These are phyloP conservation scores for Solanum clarkiae DNA, from an alignment of 257 asterid genomes.

Conservation along the genomic window DNA sequence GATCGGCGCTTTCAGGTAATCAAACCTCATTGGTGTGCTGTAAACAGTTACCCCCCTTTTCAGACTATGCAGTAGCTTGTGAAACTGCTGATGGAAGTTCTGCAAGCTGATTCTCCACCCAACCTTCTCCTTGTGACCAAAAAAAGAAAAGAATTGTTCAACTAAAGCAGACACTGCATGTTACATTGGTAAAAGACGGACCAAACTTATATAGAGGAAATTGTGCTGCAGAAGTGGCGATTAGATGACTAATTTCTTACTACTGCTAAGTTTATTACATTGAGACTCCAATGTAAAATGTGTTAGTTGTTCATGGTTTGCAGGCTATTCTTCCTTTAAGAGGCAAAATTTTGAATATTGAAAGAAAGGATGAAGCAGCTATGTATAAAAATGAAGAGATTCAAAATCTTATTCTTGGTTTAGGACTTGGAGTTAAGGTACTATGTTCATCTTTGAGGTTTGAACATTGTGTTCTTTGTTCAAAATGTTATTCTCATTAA, in stretches of 20 bases:
- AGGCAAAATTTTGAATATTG: constrained; percentile 94
- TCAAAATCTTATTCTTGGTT: constrained; percentile 90
- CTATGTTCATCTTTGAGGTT: neutral
- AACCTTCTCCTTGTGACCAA: neutral
- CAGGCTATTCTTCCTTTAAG: constrained; percentile 98
- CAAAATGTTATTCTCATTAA: constrained; percentile 8
- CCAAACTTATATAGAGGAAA: neutral
- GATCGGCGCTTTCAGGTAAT: constrained; percentile 97
- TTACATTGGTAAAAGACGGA: neutral
- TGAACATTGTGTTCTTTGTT: neutral
- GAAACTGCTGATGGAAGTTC: neutral
- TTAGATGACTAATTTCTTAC: neutral
- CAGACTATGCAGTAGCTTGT: neutral
- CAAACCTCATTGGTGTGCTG: neutral
- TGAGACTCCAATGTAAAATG: neutral
- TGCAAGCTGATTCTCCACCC: neutral
- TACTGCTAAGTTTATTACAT: neutral
- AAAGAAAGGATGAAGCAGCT: constrained; percentile 94
- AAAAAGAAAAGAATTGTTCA: neutral
- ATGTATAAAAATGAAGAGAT: constrained; percentile 98
- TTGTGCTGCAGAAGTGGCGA: neutral
- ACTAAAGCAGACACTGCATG: neutral
- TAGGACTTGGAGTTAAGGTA: constrained; percentile 99
- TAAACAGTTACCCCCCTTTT: neutral
- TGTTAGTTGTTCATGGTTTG: constrained; percentile 8